Conservation (phyloP, 129 eudicot genomes). For the Rutidosis leptorrhynchoides region DNA sequence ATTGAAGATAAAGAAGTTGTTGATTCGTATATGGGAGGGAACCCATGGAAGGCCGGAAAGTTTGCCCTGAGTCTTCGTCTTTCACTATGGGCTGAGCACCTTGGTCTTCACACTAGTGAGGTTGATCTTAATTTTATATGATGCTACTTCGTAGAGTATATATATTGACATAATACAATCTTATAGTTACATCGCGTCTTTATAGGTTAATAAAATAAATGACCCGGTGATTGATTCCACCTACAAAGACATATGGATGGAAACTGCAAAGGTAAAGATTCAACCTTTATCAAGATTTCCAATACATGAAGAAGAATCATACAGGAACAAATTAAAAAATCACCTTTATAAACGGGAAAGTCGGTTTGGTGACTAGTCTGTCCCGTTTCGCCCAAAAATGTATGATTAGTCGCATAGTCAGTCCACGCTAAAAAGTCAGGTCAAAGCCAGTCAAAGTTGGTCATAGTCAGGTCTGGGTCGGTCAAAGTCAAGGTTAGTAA, state of each 20-base stretch:
- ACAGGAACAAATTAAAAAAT: not conserved
- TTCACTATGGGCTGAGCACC: conserved; percentile 95
- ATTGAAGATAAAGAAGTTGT: conserved; percentile 90
- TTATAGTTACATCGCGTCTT: conserved; percentile 14
- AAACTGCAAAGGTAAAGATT: conserved; percentile 73
- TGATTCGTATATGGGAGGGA: conserved; percentile 80
- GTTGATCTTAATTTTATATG: conserved; percentile 31
- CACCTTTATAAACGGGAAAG: not conserved
- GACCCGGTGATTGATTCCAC: conserved; percentile 92
- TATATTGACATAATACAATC: not conserved
- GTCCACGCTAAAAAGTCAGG: no score
- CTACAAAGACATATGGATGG: conserved; percentile 97
- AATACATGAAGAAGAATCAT: not conserved
- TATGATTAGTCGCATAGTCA: no score
- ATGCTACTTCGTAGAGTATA: not conserved
- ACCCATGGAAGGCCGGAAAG: conserved; percentile 90
- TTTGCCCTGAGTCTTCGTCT: conserved; percentile 84
- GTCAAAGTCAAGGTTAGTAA: no score
- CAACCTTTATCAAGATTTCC: not conserved
- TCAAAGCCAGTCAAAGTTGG: no score
- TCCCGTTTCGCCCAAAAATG: no score
- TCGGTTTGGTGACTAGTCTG: no score
- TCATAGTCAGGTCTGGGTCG: no score
- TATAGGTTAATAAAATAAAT: conserved; percentile 58
- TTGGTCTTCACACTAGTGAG: conserved; percentile 82